Base-by-base conservation (phyloP, 1,284 basidiomycete species). In the Boletus smithii region DNA sequence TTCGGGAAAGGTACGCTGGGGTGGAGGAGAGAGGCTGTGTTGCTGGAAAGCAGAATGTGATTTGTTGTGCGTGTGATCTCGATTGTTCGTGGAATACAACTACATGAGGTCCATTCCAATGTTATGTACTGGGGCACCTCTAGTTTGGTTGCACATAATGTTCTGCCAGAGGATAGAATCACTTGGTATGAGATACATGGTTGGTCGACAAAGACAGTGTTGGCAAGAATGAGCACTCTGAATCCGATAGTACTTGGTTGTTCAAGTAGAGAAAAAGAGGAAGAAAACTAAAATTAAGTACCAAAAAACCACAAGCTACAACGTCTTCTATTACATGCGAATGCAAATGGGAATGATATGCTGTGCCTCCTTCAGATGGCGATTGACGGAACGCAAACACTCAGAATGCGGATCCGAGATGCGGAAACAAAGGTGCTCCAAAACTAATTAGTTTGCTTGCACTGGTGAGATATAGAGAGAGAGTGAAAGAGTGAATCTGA, bases 1-100 rank as follows among this genome's bases (percentile, higher is more conserved):
- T 91, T 91, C 57, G 87, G 87, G 11, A 75, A 77, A 59, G 79
- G 78, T 20, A 72, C 72, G 20, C 65, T 86, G 32, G 74, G 70
- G 17, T 85, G 83, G 85, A 72, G 79, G 49, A 69, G 71, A 42
- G 69, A 70, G 32, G 61, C 70, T 10, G 61, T 82, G 34, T 53
- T 79, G 20, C 55, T 84, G 39, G 80, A 84, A 66, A 79, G 79
- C 56, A 68, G 82, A 50, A 59, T 83, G 51, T 83, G 39, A 53
- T 13, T 29, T 37, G 16, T 14, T 22, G 26, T 18, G 5, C 31
- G 14, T 34, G 23, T 31, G 8, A 14, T 8, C 8, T 22, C 10
- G 22, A n/a, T n/a, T n/a, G n/a, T n/a, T n/a, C n/a, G n/a, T n/a
- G n/a, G n/a, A n/a, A n/a, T n/a, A n/a, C n/a, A n/a, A n/a, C n/a